Evolutionary conservation across 139 green algal genomes (phyloP), one percentile per base, ranked within the genome.

Genomic region (Asterochloris erici): DNA sequence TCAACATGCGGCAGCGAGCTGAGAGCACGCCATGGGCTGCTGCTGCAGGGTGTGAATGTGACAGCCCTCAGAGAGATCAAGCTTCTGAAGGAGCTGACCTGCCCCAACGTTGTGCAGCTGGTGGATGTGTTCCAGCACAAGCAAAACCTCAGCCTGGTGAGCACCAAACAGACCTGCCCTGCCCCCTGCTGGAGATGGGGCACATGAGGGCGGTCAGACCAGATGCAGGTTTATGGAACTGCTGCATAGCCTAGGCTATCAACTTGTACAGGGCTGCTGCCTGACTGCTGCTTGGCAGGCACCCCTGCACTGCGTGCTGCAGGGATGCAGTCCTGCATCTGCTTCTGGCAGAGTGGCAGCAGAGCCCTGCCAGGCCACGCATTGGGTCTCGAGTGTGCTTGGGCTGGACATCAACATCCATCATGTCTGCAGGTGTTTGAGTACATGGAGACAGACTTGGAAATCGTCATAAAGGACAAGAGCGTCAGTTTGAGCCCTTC

Each of bases 51-150:
- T 23, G 87, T 98, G 9, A 90, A 97, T 84, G 89, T 97, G 66
- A 98, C 95, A 0, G 92, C 93, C 0, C 85, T 98, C 69, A 88
- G 95, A 10, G 95, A 98, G 84, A 96, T 98, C 78, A 98, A 98
- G 87, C 88, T 98, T 17, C 85, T 98, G 85, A 88, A 85, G 26
- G 95, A 98, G 90, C 86, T 98, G 77, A 38, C 92, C 62, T 74
- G 86, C n/a, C 92, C 92, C 0, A 78, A 96, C 84, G 86, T 98
- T 68, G 91, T 98, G 11, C 61, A 87, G 16, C 87, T 98, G 79
- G 79, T 95, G 19, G 92, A 98, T 64, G 94, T 96, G 0, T 94
- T 97, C 74, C 86, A 89, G 10, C 88, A 94, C 71, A 93, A 93
- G 70, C 87, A 85, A 63, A 93, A 86, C 54, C 88, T 88, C 68